Evolutionary conservation across 306 rosid species (phyloP).

Genomic region (Quercus alba): DNA sequence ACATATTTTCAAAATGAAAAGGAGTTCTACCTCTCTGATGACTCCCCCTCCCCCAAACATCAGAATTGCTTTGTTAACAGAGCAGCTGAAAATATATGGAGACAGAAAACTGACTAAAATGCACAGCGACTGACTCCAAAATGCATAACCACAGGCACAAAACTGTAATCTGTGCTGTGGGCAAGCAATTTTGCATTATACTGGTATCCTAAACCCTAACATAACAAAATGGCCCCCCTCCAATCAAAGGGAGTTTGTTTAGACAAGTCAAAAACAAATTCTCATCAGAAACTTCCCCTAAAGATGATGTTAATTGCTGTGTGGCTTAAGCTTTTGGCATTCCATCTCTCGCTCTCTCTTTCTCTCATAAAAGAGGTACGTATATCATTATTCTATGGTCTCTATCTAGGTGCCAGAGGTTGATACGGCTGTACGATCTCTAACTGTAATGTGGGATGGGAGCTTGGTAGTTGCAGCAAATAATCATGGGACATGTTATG

Average conservation of each 20-base stretch:
- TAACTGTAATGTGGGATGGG: conserved; percentile 99
- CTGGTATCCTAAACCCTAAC: neutral
- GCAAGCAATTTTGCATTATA: neutral
- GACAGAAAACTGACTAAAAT: neutral
- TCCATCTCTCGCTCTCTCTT: conserved; percentile 1
- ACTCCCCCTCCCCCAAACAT: no score
- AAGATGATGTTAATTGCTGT: neutral
- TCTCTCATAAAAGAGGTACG: neutral
- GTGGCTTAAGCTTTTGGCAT: conserved; percentile 12
- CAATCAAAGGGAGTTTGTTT: neutral
- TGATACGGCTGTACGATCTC: conserved; percentile 95
- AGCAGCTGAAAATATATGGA: neutral
- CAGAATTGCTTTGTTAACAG: neutral
- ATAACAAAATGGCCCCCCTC: neutral
- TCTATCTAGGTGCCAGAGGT: conserved; percentile 92
- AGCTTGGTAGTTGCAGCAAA: conserved; percentile 99
- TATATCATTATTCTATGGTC: conserved; percentile 18
- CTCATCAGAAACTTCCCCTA: neutral
- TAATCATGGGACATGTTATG: conserved; percentile 95
- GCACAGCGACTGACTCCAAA: neutral
- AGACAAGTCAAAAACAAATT: neutral
- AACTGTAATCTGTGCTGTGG: neutral
- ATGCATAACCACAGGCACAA: neutral
- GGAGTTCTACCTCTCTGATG: no score
- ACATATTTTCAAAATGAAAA: no score